Conservation (phyloP, 2,329 filamentous ascomycete genomes). For the Pseudogymnoascus sp. region DNA sequence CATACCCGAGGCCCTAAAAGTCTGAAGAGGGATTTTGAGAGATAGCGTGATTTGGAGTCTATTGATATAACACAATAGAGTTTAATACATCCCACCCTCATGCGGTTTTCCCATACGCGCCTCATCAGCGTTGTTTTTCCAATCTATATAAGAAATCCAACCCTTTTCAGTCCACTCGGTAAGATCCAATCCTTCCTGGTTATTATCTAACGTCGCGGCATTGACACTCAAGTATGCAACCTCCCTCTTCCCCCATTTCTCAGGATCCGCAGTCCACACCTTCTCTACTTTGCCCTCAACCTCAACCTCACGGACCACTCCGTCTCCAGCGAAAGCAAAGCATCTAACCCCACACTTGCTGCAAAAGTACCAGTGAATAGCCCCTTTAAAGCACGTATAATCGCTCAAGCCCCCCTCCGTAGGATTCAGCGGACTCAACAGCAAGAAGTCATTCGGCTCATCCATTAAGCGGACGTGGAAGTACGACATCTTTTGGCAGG, state of each 20-base stretch:
- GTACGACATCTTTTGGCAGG: constrained; percentile 41
- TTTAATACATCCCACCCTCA: constrained; percentile 23
- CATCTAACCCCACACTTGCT: constrained; percentile 38
- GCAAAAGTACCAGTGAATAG: constrained; percentile 39
- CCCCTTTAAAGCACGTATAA: constrained; percentile 31
- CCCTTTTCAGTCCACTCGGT: constrained; percentile 31
- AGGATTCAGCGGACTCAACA: constrained; percentile 36
- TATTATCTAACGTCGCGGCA: constrained; percentile 31
- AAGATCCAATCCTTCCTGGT: constrained; percentile 33
- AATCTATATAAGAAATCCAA: constrained; percentile 25
- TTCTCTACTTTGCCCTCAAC: constrained; percentile 14
- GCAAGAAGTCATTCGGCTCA: constrained; percentile 36
- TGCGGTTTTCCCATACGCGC: constrained; percentile 18
- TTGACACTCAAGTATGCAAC: constrained; percentile 33
- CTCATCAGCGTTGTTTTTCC: constrained; percentile 12
- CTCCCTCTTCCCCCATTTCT: constrained; percentile 23
- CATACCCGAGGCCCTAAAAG: not conserved
- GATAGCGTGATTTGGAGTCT: not conserved
- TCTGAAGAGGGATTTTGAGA: not conserved
- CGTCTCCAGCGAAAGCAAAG: constrained; percentile 33
- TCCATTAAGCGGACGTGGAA: constrained; percentile 37
- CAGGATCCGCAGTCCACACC: constrained; percentile 28
- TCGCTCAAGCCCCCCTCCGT: constrained; percentile 31
- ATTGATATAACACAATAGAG: not conserved
- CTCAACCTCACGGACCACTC: constrained; percentile 22